phyloP scores from a whole-genome alignment of 805 yeast genomes.

The Ogataea allantospora region DNA sequence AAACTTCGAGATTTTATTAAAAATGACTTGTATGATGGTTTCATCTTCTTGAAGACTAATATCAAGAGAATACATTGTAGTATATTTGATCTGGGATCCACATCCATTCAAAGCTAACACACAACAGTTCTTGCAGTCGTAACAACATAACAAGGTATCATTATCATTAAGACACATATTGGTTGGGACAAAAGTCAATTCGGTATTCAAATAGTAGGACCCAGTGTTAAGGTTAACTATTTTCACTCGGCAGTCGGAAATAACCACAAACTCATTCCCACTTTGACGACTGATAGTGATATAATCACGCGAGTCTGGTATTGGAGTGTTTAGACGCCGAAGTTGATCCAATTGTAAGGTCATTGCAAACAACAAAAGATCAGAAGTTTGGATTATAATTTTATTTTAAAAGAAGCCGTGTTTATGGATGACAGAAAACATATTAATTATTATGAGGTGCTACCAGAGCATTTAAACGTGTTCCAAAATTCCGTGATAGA shows the following conservation, averaged over 20 bases:
- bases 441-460: not conserved
- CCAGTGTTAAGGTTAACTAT: conserved; percentile 18
- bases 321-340: conserved; percentile 12
- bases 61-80: conserved; percentile 11
- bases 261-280: conserved; percentile 30
- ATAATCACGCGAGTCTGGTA: conserved; percentile 17
- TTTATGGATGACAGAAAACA: not conserved
- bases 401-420: not conserved
- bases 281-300: conserved; percentile 25
- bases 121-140: conserved; percentile 18
- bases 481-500: conserved; percentile 15
- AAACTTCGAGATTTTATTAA: conserved; percentile 44
- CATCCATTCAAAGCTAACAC: conserved; percentile 20
- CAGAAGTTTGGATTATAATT: not conserved
- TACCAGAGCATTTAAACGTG: conserved; percentile 1
- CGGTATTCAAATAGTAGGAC: conserved; percentile 11
- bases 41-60: conserved; percentile 19
- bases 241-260: conserved; percentile 19
- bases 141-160: conserved; percentile 31
- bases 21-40: conserved; percentile 37
- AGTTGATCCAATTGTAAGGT: conserved; percentile 10
- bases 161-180: conserved; percentile 22
- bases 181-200: conserved; percentile 27
- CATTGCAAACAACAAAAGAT: conserved; percentile 1
- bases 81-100: conserved; percentile 19